Evolutionary conservation across 2,329 filamentous ascomycete species (phyloP).

Genomic region (Colletotrichum neosansevieriae): DNA sequence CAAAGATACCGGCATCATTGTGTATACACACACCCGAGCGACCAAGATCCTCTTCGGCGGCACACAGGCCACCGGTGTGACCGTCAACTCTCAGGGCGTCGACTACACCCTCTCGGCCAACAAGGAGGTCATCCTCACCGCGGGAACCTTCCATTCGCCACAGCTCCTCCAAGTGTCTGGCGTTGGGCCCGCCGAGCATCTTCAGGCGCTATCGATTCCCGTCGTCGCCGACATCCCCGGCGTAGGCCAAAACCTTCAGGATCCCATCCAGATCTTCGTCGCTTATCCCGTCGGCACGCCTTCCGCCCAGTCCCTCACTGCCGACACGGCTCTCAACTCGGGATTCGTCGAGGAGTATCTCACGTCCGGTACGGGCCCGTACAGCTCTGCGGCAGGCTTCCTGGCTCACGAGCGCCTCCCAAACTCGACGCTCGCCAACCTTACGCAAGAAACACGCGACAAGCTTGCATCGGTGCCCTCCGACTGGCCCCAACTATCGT

Average conservation of each 20-base stretch:
- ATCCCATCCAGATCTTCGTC: constrained; percentile 71
- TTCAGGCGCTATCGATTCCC: constrained; percentile 53
- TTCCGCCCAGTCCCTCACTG: constrained; percentile 24
- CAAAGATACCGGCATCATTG: constrained; percentile 48
- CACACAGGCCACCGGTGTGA: constrained; percentile 56
- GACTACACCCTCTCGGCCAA: constrained; percentile 45
- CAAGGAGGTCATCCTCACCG: constrained; percentile 81
- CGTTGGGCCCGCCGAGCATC: constrained; percentile 55
- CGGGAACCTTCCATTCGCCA: constrained; percentile 85
- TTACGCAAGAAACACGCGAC: constrained; percentile 3
- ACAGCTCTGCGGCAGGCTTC: constrained; percentile 37
- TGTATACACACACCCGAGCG: constrained; percentile 57
- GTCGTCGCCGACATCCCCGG: constrained; percentile 69
- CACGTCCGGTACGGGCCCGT: constrained; percentile 18
- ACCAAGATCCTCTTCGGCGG: constrained; percentile 59
- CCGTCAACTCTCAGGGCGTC: constrained; percentile 45
- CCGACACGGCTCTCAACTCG: constrained; percentile 5
- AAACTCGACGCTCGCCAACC: constrained; percentile 21
- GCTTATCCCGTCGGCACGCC: constrained; percentile 29
- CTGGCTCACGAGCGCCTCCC: constrained; percentile 32
- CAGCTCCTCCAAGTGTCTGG: constrained; percentile 71
- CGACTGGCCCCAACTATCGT: constrained; percentile 34
- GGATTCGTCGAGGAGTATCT: constrained; percentile 27
- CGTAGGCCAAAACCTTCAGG: constrained; percentile 86
- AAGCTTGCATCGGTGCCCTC: constrained; percentile 19